Base-by-base conservation (phyloP, 495 filamentous ascomycete genomes). In the Aspergillus haitiensis region DNA sequence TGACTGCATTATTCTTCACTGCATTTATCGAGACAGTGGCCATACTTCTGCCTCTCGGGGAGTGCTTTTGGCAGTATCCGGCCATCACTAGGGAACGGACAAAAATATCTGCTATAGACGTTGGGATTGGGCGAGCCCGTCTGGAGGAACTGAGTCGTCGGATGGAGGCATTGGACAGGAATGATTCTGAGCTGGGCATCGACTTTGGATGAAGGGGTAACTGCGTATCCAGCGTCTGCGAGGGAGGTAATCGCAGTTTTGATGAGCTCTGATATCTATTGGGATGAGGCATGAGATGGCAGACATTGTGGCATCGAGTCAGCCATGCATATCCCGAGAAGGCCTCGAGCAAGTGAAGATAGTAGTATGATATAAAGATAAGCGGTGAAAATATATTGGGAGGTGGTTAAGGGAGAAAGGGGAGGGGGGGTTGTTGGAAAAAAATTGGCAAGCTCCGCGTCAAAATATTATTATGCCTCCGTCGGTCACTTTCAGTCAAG, bases 71-170 rank as follows among this genome's bases (percentile, higher is more conserved):
- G 64, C 88, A 90, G 54, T 81, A 77, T 48, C 85, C 79, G 49
- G 86, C 89, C 60, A 81, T 73, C 55, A 85, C 84, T 56, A 91
- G 72, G 45, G 86, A 85, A 62, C 78, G 72, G 59, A 91, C 82
- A 70, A 92, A 91, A 58, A 76, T 55, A 63, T 80, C 76, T 62
- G 77, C 77, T 73, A 78, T 67, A 60, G 74, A 73, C 65, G 71
- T 71, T 63, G 73, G 65, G 58, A 65, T 67, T 7, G 72, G 75
- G 60, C 78, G 77, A 62, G 75, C 66, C 39, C 73, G 78, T 69
- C 73, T 64, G 65, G 72, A 39, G 33, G 42, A 61, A 60, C 72
- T 61, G 66, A 75, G 63, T 67, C 71, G 69, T 69, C 67, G 68
- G 58, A 69, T 59, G 46, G 68, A 67, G 64, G 66, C 64, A 66